phyloP scores from a whole-genome alignment of 2,329 filamentous ascomycete genomes.

The Chaetomium olivaceum region DNA sequence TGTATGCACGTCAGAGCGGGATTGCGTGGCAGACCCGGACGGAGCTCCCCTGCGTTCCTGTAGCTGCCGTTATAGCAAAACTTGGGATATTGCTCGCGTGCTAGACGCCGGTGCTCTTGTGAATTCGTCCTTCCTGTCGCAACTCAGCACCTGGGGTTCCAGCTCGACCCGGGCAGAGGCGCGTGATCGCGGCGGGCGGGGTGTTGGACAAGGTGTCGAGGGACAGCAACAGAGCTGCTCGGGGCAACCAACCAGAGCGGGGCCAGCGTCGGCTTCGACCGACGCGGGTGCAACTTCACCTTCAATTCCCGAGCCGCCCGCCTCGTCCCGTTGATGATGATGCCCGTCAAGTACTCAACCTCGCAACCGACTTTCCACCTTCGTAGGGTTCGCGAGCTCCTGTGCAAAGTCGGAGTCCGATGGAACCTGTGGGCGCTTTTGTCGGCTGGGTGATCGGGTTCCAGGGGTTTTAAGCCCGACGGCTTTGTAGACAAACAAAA shows the following conservation, averaged over 20 bases:
- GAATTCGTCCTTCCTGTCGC: background rate
- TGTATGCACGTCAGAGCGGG: background rate
- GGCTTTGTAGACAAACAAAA: background rate
- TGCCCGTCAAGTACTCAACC: background rate
- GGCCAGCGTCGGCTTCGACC: conserved; percentile 8
- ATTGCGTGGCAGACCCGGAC: background rate
- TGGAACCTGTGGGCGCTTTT: background rate
- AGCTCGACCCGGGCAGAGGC: background rate
- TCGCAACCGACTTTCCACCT: background rate
- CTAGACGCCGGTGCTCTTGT: background rate
- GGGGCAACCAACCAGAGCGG: conserved; percentile 20
- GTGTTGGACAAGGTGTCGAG: conserved; percentile 14
- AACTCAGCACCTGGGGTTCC: background rate
- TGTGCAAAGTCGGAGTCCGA: background rate
- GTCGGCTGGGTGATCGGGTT: background rate
- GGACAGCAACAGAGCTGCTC: conserved; percentile 16
- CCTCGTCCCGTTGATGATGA: background rate
- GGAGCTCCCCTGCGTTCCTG: background rate
- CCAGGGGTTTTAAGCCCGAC: background rate
- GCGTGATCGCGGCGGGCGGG: conserved; percentile 23
- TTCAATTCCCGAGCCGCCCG: background rate
- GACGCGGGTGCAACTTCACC: background rate
- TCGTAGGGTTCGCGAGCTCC: background rate
- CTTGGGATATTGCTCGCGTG: background rate
- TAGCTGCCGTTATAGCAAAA: background rate